Evolutionary conservation across 495 filamentous ascomycete species (phyloP).

Genomic region (Pseudoneurospora amorphoporcata): DNA sequence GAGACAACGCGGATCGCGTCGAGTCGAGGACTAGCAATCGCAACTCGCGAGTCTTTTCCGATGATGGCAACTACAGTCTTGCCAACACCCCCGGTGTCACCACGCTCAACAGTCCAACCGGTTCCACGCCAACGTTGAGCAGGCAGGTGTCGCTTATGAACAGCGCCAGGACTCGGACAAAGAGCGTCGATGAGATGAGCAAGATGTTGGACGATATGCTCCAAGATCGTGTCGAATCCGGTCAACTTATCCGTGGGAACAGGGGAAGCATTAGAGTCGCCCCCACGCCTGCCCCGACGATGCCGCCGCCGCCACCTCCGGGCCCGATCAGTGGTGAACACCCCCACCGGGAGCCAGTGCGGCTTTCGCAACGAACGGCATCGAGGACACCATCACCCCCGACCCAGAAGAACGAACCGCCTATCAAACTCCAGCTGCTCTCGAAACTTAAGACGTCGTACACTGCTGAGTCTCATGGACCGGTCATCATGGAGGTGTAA

Average conservation of each 20-base stretch:
- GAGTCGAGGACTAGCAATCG: conserved; percentile 36
- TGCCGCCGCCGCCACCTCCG: not conserved
- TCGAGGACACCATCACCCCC: not conserved
- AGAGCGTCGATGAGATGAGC: conserved; percentile 76
- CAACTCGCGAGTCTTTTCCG: conserved; percentile 26
- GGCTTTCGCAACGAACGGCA: not conserved
- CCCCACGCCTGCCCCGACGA: conserved; percentile 8
- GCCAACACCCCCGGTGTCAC: conserved; percentile 26
- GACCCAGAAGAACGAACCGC: conserved; percentile 10
- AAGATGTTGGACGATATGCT: conserved; percentile 92
- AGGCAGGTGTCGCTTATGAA: conserved; percentile 26
- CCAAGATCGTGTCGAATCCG: conserved; percentile 67
- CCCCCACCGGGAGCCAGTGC: not conserved
- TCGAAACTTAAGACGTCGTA: conserved; percentile 21
- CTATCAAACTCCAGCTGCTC: conserved; percentile 28
- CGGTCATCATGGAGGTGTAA: not conserved
- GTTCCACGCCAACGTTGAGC: conserved; percentile 22
- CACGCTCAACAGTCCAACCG: conserved; percentile 26
- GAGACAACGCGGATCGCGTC: conserved; percentile 63
- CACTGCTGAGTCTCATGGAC: conserved; percentile 3
- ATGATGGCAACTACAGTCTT: conserved; percentile 11
- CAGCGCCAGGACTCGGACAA: conserved; percentile 39
- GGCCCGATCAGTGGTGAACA: not conserved
- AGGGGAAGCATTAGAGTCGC: conserved; percentile 46
- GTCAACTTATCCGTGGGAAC: conserved; percentile 48